Evolutionary conservation across 192 early-diverging fungal species (phyloP).

Genomic region (Backusella mclennaniae): DNA sequence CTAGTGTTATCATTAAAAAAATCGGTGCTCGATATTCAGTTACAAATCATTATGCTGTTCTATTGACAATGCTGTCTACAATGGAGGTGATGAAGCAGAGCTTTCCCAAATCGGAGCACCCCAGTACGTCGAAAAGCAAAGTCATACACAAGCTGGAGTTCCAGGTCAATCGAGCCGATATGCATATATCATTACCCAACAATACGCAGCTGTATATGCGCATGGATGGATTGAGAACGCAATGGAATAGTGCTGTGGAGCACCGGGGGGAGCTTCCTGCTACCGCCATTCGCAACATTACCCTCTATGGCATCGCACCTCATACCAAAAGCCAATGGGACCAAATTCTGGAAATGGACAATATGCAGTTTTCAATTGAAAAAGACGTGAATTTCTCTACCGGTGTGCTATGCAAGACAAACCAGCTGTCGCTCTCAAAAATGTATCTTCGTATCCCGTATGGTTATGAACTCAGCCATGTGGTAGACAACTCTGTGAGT

Average conservation of each 20-base stretch:
- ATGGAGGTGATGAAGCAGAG: not conserved
- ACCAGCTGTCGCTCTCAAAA: slow-evolving; percentile 4
- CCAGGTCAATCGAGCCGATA: slow-evolving; percentile 22
- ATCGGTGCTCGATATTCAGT: slow-evolving; percentile 17
- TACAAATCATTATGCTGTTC: slow-evolving; percentile 19
- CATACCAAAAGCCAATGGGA: slow-evolving; percentile 31
- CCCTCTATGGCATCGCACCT: slow-evolving; percentile 23
- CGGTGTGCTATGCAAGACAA: not conserved
- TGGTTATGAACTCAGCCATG: slow-evolving; percentile 33
- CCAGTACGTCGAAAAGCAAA: not conserved
- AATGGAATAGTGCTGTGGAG: slow-evolving; percentile 3
- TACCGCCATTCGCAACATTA: slow-evolving; percentile 18
- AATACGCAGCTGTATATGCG: slow-evolving; percentile 22
- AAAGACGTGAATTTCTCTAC: not conserved
- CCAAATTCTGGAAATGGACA: slow-evolving; percentile 36
- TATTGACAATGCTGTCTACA: not conserved
- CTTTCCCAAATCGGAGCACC: not conserved
- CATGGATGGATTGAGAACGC: slow-evolving; percentile 17
- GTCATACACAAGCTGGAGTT: slow-evolving; percentile 6
- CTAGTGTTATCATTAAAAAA: slow-evolving; percentile 10
- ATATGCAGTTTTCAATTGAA: slow-evolving; percentile 12
- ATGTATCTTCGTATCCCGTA: slow-evolving; percentile 40
- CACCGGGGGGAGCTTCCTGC: not conserved
- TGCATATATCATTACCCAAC: slow-evolving; percentile 16
- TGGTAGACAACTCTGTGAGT: slow-evolving; percentile 34